Conservation (phyloP, 1,139 yeast genomes). For the Hansenula lynferdii region DNA sequence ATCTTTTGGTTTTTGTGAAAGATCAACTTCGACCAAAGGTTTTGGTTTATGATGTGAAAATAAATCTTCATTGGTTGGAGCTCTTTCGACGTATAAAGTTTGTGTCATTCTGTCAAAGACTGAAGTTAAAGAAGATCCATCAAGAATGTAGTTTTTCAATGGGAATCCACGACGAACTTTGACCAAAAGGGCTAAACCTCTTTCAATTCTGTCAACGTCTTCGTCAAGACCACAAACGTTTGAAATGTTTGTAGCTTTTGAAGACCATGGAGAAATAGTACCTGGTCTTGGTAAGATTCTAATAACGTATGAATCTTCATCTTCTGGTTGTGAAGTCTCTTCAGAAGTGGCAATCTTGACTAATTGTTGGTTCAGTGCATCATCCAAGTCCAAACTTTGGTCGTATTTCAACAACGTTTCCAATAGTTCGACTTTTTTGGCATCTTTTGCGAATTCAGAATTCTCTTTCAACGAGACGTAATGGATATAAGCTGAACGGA, state of each 20-base stretch:
- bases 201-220: conserved; percentile 77
- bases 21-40: conserved; percentile 76
- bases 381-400: conserved; percentile 50
- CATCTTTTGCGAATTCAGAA: conserved; percentile 26
- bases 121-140: conserved; percentile 52
- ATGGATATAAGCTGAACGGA: conserved; percentile 76
- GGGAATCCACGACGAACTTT: conserved; percentile 68
- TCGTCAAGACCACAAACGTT: conserved; percentile 78
- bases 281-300: conserved; percentile 91
- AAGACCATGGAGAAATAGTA: conserved; percentile 98
- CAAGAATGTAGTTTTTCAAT: conserved; percentile 46
- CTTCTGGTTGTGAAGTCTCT: conserved; percentile 28
- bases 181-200: conserved; percentile 77
- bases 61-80: conserved; percentile 64
- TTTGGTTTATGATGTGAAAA: conserved; percentile 80
- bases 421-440: conserved; percentile 44
- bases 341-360: conserved; percentile 33
- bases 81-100: conserved; percentile 45
- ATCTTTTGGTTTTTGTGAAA: conserved; percentile 48
- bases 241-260: conserved; percentile 95
- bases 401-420: conserved; percentile 73
- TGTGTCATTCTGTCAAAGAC: conserved; percentile 97
- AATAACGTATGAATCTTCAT: conserved; percentile 53
- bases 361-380: conserved; percentile 44
- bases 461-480: conserved; percentile 57